Conservation (phyloP, 345 rosid species). For the Mercurialis annua region DNA sequence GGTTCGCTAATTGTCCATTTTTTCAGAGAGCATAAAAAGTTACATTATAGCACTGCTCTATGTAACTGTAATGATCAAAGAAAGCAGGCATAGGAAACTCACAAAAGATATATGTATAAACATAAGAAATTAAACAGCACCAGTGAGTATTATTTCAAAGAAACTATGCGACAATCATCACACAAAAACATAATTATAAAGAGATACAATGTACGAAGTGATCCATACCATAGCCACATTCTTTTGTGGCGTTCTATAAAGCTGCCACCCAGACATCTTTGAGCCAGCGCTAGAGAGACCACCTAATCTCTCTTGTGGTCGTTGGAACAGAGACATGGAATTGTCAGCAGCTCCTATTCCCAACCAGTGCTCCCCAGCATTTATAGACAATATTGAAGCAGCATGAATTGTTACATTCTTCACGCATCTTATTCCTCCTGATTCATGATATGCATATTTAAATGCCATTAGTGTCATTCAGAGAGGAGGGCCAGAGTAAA, state of each 20-base stretch:
- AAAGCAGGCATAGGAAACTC: too few relatives aligned
- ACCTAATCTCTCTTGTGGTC: constrained; percentile 79
- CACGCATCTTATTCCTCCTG: constrained; percentile 81
- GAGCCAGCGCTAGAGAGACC: constrained; percentile 59
- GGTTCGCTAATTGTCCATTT: too few relatives aligned
- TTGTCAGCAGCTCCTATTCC: constrained; percentile 99
- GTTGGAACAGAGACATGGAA: constrained; percentile 96
- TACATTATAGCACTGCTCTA: too few relatives aligned
- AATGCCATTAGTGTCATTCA: neutral
- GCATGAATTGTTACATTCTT: constrained; percentile 87
- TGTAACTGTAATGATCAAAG: too few relatives aligned
- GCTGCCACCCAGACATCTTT: constrained; percentile 92
- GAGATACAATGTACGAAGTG: constrained; percentile 8
- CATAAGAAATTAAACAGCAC: neutral
- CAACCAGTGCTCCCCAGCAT: constrained; percentile 91
- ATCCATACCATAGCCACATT: constrained; percentile 78
- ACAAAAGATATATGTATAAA: too few relatives aligned
- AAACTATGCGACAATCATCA: neutral
- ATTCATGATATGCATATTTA: neutral
- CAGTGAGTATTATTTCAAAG: too few relatives aligned
- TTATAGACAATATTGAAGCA: constrained; percentile 76
- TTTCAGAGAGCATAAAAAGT: too few relatives aligned
- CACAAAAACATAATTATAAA: neutral
- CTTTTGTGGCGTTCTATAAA: constrained; percentile 88
- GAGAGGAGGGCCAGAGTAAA: neutral